These are phyloP conservation scores for Neostapfia colusana DNA, from an alignment of 176 grass and related monocot genomes.

Conservation along the genomic window DNA sequence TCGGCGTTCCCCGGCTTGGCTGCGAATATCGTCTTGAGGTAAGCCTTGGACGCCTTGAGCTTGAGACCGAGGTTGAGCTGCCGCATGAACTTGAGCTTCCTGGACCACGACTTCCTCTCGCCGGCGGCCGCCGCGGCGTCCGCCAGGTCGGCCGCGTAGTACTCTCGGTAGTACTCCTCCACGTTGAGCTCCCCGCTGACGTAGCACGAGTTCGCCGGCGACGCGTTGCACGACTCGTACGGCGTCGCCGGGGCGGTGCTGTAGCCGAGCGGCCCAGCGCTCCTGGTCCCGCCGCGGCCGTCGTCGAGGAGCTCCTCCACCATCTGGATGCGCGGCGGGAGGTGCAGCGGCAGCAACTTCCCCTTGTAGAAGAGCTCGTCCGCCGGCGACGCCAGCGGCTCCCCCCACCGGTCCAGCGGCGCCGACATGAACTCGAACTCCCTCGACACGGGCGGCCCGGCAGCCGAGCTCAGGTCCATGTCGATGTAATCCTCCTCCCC, in stretches of 20 bases:
- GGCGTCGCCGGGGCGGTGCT: slow-evolving; percentile 62
- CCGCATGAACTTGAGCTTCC: slow-evolving; percentile 63
- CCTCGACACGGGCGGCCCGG: neutral
- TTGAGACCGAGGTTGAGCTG: slow-evolving; percentile 57
- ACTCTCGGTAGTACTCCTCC: slow-evolving; percentile 86
- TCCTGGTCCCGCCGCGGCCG: neutral
- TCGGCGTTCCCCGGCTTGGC: slow-evolving; percentile 35
- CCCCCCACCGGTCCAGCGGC: slow-evolving; percentile 44
- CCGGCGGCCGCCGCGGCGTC: neutral
- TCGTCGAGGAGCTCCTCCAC: slow-evolving; percentile 55
- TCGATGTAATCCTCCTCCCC: slow-evolving; percentile 86
- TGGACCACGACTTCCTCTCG: slow-evolving; percentile 65
- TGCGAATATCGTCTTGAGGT: slow-evolving; percentile 77
- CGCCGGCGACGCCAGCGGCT: slow-evolving; percentile 58
- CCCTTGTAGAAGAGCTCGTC: slow-evolving; percentile 98
- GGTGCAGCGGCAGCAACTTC: slow-evolving; percentile 82
- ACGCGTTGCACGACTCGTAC: slow-evolving; percentile 66
- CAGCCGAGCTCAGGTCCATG: slow-evolving; percentile 57
- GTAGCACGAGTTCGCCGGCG: slow-evolving; percentile 74
- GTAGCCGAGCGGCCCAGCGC: neutral
- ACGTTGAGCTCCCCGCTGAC: slow-evolving; percentile 70
- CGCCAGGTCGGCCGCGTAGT: slow-evolving; percentile 50
- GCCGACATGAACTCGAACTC: slow-evolving; percentile 91
- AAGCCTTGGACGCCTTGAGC: slow-evolving; percentile 79
- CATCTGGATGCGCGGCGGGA: slow-evolving; percentile 69